These are phyloP conservation scores for Calonectria ilicicola DNA, from an alignment of 2,329 filamentous ascomycete species.

Conservation along the genomic window DNA sequence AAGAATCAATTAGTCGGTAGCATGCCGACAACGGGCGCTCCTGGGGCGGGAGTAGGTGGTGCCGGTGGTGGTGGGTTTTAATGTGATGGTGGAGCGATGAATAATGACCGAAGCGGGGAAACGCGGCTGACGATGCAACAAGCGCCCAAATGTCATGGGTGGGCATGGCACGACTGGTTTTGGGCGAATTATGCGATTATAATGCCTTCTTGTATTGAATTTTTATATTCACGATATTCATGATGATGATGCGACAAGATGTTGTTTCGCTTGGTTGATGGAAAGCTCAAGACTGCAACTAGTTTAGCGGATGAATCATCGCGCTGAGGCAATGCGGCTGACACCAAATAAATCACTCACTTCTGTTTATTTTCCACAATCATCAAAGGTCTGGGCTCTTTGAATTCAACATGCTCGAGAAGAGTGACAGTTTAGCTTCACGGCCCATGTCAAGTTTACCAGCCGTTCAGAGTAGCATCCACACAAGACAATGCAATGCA, in stretches of 20 bases:
- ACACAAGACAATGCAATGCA: no score
- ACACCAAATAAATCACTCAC: not conserved
- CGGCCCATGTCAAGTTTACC: not conserved
- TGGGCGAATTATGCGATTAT: not conserved
- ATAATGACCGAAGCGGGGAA: not conserved
- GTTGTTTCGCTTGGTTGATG: not conserved
- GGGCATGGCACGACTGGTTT: not conserved
- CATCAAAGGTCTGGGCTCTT: no score
- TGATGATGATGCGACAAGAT: not conserved
- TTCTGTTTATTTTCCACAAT: not conserved
- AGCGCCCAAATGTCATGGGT: conserved; percentile 35
- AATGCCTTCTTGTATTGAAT: not conserved
- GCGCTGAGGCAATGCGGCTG: not conserved
- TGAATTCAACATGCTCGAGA: not conserved
- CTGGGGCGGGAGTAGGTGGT: conserved; percentile 45
- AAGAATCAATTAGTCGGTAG: conserved; percentile 54
- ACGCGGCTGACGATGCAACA: not conserved
- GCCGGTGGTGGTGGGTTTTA: conserved; percentile 46
- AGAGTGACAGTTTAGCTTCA: not conserved
- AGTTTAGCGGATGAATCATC: not conserved
- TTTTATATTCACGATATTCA: not conserved
- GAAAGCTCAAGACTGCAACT: not conserved
- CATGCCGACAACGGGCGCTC: conserved; percentile 42
- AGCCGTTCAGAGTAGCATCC: not conserved
- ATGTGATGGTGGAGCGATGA: conserved; percentile 47